Base-by-base conservation (phyloP, 2,329 filamentous ascomycete species). In the Colletotrichum godetiae region DNA sequence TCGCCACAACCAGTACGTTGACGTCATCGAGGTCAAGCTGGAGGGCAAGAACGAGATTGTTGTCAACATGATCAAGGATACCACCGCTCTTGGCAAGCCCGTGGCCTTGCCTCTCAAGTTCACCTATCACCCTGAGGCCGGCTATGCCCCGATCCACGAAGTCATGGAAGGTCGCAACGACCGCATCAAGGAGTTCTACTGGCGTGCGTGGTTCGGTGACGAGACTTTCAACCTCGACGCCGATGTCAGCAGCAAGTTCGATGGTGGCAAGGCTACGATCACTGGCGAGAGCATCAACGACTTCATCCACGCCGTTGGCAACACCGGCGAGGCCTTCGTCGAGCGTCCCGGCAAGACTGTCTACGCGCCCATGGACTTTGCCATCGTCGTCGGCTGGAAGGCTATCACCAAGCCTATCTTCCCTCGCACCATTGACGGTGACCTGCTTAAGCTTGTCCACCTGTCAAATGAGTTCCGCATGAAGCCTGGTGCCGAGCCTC, bases 351-450 rank as follows among this genome's bases (percentile, higher is more conserved):
- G 95, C 77, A 98, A 98, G 87, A 92, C 94, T 75, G 94, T 98
- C 76, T 96, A 93, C 78, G 97, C 97, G 8, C 97, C 97, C 37
- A 99, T 99, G 97, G 97, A 99, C 84, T 99, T 98, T 79, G 95
- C 95, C 76, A 98, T 98, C 77, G 95, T 98, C n/a, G 93, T 97
- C 63, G 95, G 95, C 75, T 98, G 95, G 95, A 98, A 99, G 86
- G 97, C 97, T 56, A 99, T 99, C 80, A 99, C 95, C 12, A 98
- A 98, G 89, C 97, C 97, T 15, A 99, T 99, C 83, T 99, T 99
- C 89, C 97, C 97, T 76, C 92, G 95, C 77, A 94, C 92, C 74
- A 98, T 99, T 78, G 97, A 99, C 78, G 97, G 97, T 76, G 97
- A 99, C 81, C 88, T 99, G 67, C 89, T 99, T 74, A 98, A 97